phyloP scores from a whole-genome alignment of 1,284 basidiomycete genomes.

The Cutaneotrichosporon dermatis region DNA sequence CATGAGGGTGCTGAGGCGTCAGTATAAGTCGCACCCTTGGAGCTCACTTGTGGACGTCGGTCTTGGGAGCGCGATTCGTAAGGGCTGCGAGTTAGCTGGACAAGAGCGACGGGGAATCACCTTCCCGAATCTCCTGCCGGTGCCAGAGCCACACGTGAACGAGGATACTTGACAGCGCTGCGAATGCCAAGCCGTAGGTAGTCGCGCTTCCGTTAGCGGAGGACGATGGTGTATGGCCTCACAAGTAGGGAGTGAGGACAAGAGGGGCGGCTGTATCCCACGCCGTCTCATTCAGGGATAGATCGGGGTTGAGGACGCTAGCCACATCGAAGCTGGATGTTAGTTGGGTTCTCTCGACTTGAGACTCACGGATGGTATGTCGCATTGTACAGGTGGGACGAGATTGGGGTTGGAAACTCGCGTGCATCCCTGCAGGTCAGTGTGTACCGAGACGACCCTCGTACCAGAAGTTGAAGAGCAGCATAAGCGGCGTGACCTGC shows the following conservation, averaged over 20 bases:
- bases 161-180: slow-evolving; percentile 52
- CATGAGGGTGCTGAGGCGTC: slow-evolving; percentile 42
- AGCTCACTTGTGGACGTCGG: slow-evolving; percentile 47
- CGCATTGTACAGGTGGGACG: slow-evolving; percentile 45
- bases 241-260: slow-evolving; percentile 54
- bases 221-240: slow-evolving; percentile 7
- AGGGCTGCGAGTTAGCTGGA: slow-evolving; percentile 35
- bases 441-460: slow-evolving; percentile 17
- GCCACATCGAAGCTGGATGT: slow-evolving; percentile 47
- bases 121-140: slow-evolving; percentile 50
- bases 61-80: slow-evolving; percentile 35
- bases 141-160: slow-evolving; percentile 55
- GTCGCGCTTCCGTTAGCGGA: slow-evolving; percentile 29
- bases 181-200: slow-evolving; percentile 51
- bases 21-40: neutral
- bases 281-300: slow-evolving; percentile 50
- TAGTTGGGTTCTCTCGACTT: neutral
- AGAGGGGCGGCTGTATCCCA: slow-evolving; percentile 49
- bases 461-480: slow-evolving; percentile 51
- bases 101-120: slow-evolving; percentile 13
- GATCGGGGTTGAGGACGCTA: slow-evolving; percentile 43
- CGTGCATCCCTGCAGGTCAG: slow-evolving; percentile 44
- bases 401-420: slow-evolving; percentile 43
- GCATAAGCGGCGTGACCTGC: slow-evolving; percentile 49
- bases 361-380: slow-evolving; percentile 27